Conservation (phyloP, 331 rosid species). For the Erythrophleum ivorense region DNA sequence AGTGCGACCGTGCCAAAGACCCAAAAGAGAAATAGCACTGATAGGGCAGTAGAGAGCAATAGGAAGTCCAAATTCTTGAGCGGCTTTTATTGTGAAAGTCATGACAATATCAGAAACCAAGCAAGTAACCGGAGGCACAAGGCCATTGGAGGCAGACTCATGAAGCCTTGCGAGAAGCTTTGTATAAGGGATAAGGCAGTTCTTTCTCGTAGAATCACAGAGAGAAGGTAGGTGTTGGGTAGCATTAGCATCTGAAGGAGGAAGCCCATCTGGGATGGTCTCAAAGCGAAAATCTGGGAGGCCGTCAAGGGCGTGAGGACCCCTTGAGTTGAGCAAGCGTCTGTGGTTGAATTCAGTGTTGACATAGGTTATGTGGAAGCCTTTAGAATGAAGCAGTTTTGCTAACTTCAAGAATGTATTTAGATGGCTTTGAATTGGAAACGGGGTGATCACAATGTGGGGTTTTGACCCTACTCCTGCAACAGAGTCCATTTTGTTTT, state of each 20-base stretch:
- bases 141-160: neutral
- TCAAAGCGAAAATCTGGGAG: slow-evolving; percentile 31
- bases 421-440: slow-evolving; percentile 47
- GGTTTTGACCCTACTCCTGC: neutral
- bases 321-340: slow-evolving; percentile 19
- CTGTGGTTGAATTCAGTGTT: slow-evolving; percentile 39
- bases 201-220: neutral
- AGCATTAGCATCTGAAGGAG: neutral
- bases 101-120: neutral
- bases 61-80: neutral
- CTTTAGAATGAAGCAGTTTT: slow-evolving; percentile 47
- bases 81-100: neutral
- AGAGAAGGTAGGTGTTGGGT: neutral
- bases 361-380: slow-evolving; percentile 47
- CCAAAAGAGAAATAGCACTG: neutral
- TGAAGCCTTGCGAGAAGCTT: neutral
- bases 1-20: neutral
- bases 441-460: neutral
- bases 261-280: slow-evolving; percentile 32
- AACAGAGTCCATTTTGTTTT: no score
- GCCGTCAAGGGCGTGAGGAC: slow-evolving; percentile 4
- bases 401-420: slow-evolving; percentile 48
- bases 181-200: neutral
- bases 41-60: neutral
- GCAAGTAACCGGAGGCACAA: neutral